phyloP scores from a whole-genome alignment of 1,284 basidiomycete genomes.

The Psilocybe mexicana region DNA sequence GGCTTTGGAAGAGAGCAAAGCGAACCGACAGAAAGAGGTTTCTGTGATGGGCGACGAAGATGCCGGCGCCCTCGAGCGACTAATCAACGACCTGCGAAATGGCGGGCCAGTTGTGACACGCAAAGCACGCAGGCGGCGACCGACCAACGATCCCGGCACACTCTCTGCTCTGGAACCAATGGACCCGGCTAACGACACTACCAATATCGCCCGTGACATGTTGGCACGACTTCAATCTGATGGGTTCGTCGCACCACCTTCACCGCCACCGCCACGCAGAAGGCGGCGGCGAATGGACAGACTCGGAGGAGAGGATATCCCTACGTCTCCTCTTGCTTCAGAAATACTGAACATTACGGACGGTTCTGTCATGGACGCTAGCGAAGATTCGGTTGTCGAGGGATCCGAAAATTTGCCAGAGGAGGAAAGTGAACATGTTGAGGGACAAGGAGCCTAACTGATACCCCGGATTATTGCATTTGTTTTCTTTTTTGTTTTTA shows the following conservation, averaged over 20 bases:
- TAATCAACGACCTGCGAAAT: slow-evolving; percentile 72
- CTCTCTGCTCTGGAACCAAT: slow-evolving; percentile 35
- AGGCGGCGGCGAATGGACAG: slow-evolving; percentile 32
- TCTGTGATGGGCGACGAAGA: slow-evolving; percentile 48
- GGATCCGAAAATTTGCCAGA: background rate
- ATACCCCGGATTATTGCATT: background rate
- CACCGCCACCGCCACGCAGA: slow-evolving; percentile 28
- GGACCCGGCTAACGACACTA: slow-evolving; percentile 44
- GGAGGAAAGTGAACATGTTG: background rate
- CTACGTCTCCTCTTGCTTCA: slow-evolving; percentile 30
- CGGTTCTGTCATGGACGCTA: slow-evolving; percentile 13
- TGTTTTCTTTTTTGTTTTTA: background rate
- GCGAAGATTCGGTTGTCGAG: background rate
- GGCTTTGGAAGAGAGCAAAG: slow-evolving; percentile 61
- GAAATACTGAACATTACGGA: slow-evolving; percentile 30
- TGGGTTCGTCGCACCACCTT: slow-evolving; percentile 46
- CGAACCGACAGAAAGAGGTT: slow-evolving; percentile 52
- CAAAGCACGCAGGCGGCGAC: slow-evolving; percentile 55
- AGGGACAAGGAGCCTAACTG: background rate
- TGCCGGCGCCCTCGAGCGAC: slow-evolving; percentile 72
- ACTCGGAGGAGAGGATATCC: slow-evolving; percentile 23
- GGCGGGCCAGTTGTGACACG: slow-evolving; percentile 60
- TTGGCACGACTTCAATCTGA: slow-evolving; percentile 69
- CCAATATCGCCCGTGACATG: slow-evolving; percentile 70
- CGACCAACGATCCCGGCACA: slow-evolving; percentile 39